Percentiles rank a stretch among this genome's conserved stretches.
phyloP scores from a whole-genome alignment of 2,329 filamentous ascomycete species.

The Alternaria incomplexa region DNA sequence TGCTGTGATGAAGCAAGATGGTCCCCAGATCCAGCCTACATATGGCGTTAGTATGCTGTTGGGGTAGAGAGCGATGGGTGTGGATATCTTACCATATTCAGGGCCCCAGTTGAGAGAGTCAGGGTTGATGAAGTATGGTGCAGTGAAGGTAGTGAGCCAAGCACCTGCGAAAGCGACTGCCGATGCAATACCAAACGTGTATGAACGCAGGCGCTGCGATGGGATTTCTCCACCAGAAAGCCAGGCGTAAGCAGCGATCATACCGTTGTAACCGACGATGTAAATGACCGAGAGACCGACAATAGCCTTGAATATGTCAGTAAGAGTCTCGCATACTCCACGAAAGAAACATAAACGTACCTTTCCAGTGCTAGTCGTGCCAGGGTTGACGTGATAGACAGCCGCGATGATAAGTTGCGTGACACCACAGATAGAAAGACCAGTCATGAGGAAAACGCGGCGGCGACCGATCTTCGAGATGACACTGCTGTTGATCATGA shows the following conservation, averaged over 20 bases:
- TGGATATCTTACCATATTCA: conserved; percentile 52
- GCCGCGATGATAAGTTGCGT: conserved; percentile 61
- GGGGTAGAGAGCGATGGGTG: too few relatives aligned
- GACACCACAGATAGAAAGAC: conserved; percentile 61
- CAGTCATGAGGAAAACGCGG: conserved; percentile 59
- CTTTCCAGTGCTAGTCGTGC: conserved; percentile 50
- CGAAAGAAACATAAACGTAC: neutral
- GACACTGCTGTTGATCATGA: conserved; percentile 60
- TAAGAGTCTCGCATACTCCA: neutral
- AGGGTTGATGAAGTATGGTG: conserved; percentile 67
- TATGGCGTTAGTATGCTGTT: neutral
- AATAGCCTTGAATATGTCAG: conserved; percentile 44
- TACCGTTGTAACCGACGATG: conserved; percentile 61
- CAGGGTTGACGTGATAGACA: conserved; percentile 58
- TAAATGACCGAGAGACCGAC: conserved; percentile 62
- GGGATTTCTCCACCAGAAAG: conserved; percentile 64
- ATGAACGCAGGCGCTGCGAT: conserved; percentile 62
- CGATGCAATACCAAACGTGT: conserved; percentile 63
- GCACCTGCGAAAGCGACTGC: conserved; percentile 62
- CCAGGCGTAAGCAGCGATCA: conserved; percentile 64
- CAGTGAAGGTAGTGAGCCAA: conserved; percentile 63
- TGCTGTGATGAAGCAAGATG: conserved; percentile 48
- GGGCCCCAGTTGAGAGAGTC: conserved; percentile 63
- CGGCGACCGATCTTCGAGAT: conserved; percentile 62
- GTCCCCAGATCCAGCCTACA: conserved; percentile 43